phyloP scores from a whole-genome alignment of 345 rosid species.

The Rhodomyrtus tomentosa region DNA sequence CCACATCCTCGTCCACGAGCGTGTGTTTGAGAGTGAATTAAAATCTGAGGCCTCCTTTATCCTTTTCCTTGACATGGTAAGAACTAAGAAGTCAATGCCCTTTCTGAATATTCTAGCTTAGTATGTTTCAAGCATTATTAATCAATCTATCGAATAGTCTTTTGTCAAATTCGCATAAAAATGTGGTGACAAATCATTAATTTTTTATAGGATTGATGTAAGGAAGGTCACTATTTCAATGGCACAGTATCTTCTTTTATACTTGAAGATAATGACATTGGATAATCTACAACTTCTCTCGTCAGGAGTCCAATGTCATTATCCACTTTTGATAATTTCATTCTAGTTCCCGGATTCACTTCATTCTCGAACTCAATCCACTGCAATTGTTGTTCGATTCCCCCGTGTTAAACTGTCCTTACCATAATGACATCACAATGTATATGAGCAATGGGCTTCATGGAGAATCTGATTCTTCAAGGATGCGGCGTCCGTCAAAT shows the following conservation, averaged over 20 bases:
- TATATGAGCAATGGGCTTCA: background rate
- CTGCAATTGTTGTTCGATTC: background rate
- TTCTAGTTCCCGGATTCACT: background rate
- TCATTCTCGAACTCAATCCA: background rate
- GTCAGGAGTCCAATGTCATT: background rate
- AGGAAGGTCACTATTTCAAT: no score
- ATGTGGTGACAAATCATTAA: background rate
- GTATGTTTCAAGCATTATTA: background rate
- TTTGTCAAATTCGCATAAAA: background rate
- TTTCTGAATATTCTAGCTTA: background rate
- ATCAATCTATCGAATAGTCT: background rate
- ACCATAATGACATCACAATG: background rate
- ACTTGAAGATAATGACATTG: background rate
- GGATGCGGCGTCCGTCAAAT: background rate
- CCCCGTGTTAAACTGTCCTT: background rate
- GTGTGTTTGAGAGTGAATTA: background rate
- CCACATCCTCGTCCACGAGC: conserved; percentile 1
- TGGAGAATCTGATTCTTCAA: background rate
- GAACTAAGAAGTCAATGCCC: background rate
- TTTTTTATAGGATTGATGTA: background rate
- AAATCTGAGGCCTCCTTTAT: background rate
- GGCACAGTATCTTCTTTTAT: no score
- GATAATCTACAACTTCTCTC: no score
- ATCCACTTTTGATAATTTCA: background rate
- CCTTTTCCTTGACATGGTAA: background rate